Conservation (phyloP, 225 moss, liverwort and hornwort genomes). For the Bryum argenteum region DNA sequence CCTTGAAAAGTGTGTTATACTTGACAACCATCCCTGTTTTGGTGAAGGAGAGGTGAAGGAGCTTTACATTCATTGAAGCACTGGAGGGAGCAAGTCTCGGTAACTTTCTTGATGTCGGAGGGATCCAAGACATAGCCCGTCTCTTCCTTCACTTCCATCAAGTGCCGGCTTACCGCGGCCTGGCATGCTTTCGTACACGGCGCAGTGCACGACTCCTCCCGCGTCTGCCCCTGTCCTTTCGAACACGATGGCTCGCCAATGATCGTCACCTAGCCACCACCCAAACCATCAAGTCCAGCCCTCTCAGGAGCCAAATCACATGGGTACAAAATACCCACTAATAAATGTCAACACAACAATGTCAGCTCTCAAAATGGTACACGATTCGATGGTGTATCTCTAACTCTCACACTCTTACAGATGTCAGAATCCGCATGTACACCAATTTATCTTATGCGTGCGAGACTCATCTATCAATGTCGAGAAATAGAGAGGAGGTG, state of each 20-base stretch:
- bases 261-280: slow-evolving; percentile 41
- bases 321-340: no score
- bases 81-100: slow-evolving; percentile 48
- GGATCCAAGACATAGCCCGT: slow-evolving; percentile 63
- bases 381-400: no score
- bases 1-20: no score
- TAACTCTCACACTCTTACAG: no score
- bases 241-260: slow-evolving; percentile 62
- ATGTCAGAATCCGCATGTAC: no score
- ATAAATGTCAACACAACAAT: no score
- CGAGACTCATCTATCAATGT: no score
- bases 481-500: no score
- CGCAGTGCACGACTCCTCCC: slow-evolving; percentile 57
- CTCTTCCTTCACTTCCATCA: slow-evolving; percentile 56
- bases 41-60: background rate
- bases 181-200: slow-evolving; percentile 59
- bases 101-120: slow-evolving; percentile 51
- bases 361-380: no score
- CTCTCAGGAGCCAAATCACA: no score
- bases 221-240: slow-evolving; percentile 63
- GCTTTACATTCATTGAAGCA: slow-evolving; percentile 63
- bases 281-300: background rate
- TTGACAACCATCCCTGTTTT: background rate
- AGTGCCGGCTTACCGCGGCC: slow-evolving; percentile 51
- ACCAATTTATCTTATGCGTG: no score